Base-by-base conservation (phyloP, 2,329 filamentous ascomycete genomes). In the Aspergillus arachidicola region DNA sequence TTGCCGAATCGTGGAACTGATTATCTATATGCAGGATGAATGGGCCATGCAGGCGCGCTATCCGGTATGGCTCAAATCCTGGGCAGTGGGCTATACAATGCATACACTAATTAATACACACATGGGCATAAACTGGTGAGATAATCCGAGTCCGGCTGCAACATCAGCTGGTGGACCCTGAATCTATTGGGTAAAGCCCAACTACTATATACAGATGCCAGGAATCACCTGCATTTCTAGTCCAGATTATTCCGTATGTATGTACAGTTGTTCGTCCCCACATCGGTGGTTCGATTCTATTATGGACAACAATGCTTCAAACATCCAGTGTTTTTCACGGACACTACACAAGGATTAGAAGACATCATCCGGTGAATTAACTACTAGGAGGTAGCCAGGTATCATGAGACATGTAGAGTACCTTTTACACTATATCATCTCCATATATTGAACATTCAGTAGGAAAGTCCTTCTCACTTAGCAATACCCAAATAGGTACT, bases 1-100 rank as follows among this genome's bases (percentile, higher is more conserved):
- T 55, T 32, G 58, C 21, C 34, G 46, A 43, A 38, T 38, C 34
- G 26, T 60, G 36, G 21, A 51, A 23, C 45, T 26, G 58, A 41
- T 26, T 59, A 51, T 26, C 45, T 34, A 28, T 21, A 26, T 48
- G 57, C 43, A 59, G 57, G 48, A 38, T 55, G 28, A 59, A 59
- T 51, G 57, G 57, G 45, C 26, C 43, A 36, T 55, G 51, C 51
- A 55, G 34, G 26, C 32, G 32, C 51, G 34, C 21, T 55, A 36
- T 55, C 36, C 36, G 21, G 51, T 36, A 55, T 41, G 51, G 51
- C n/a, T 38, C 51, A 28, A 38, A 38, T 38, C 32, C 51, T 55
- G 23, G 34, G 16, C 19, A 51, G 38, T 43, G 10, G 41, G 21
- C n/a, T 55, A 14, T 41, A 53, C 28, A 23, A 41, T 41, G 32